phyloP scores from a whole-genome alignment of 164 flowering plant genomes.

The Tetracentron sinense region DNA sequence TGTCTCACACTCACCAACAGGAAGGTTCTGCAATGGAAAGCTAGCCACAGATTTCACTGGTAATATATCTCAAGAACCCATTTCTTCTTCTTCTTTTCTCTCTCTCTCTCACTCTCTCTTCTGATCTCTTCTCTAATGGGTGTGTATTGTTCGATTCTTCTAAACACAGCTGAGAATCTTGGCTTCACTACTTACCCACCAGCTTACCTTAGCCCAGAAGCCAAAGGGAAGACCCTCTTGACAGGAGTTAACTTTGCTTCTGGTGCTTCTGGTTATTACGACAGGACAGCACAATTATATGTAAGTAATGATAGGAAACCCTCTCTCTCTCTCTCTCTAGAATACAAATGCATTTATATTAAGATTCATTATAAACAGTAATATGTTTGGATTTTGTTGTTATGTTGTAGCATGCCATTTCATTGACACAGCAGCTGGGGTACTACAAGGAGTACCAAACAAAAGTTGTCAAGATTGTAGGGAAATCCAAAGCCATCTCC shows the following conservation, averaged over 20 bases:
- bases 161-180: constrained; percentile 64
- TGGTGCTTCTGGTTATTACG: constrained; percentile 74
- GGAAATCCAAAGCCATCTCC: constrained; percentile 42
- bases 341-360: too few relatives aligned
- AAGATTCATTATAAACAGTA: background rate
- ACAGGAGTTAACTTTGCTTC: constrained; percentile 91
- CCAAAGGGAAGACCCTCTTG: constrained; percentile 48
- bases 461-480: constrained; percentile 48
- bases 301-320: constrained; percentile 30
- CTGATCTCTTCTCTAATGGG: background rate
- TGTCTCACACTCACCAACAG: constrained; percentile 57
- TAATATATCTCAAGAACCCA: constrained; percentile 13
- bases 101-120: background rate
- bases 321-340: constrained; percentile 16
- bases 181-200: constrained; percentile 86
- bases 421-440: constrained; percentile 60
- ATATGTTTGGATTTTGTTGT: background rate
- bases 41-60: constrained; percentile 88
- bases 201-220: constrained; percentile 70
- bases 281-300: constrained; percentile 58
- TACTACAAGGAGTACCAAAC: constrained; percentile 71
- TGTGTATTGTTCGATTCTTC: constrained; percentile 1
- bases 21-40: constrained; percentile 94
- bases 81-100: background rate
- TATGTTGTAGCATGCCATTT: constrained; percentile 50